A percentile compares a stretch with the other conserved stretches of the same genome.
These are phyloP conservation scores for Nicotiana undulata DNA, from an alignment of 257 asterid genomes.

Conservation along the genomic window DNA sequence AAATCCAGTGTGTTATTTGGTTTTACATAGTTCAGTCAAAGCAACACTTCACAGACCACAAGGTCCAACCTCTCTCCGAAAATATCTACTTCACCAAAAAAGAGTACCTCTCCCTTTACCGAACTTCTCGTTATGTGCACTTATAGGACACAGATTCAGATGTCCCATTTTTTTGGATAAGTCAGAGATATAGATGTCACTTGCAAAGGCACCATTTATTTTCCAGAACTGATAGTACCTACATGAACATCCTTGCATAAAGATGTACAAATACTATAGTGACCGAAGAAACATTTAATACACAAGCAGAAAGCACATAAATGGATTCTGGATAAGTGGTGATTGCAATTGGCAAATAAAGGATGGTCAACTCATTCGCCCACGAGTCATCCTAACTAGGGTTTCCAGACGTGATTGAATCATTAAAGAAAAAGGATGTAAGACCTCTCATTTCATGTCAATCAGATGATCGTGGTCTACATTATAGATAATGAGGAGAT, in stretches of 20 bases:
- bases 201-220: not conserved
- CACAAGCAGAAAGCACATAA: no score
- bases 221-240: not conserved
- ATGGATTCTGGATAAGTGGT: no score
- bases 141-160: not conserved
- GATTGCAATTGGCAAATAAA: no score
- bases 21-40: not conserved
- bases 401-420: not conserved
- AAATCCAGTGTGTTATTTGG: not conserved
- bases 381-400: not conserved
- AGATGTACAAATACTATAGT: no score
- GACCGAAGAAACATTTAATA: no score
- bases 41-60: not conserved
- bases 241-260: not conserved
- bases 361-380: not conserved
- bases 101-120: not conserved
- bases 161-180: not conserved
- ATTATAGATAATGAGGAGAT: not conserved
- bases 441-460: not conserved
- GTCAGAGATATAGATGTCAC: not conserved
- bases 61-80: not conserved
- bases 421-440: not conserved
- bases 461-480: not conserved
- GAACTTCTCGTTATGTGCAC: not conserved
- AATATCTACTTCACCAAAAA: not conserved